Conservation (phyloP, 306 rosid species). For the Erythrophleum fordii region DNA sequence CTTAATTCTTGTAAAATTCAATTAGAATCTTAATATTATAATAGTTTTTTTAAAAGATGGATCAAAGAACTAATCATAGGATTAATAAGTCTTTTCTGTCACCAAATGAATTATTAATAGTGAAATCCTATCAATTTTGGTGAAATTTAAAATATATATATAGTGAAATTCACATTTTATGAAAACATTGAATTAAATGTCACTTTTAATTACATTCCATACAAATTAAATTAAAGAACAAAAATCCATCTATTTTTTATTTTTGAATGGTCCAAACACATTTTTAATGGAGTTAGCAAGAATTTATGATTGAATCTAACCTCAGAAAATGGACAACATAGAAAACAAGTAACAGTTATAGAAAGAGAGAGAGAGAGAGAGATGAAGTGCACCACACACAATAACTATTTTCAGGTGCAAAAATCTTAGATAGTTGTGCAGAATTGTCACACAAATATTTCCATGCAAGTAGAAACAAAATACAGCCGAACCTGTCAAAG, state of each 20-base stretch:
- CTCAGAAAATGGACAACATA: neutral
- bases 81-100: neutral
- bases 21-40: neutral
- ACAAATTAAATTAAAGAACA: neutral
- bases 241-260: neutral
- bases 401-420: neutral
- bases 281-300: neutral
- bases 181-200: neutral
- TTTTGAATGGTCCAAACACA: neutral
- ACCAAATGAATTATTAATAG: neutral
- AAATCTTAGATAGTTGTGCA: slow-evolving; percentile 6
- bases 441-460: no score
- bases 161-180: neutral
- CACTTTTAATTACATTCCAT: neutral
- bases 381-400: no score
- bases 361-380: neutral
- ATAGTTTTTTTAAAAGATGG: neutral
- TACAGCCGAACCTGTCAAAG: no score
- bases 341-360: neutral
- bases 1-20: no score
- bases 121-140: neutral
- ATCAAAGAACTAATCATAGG: neutral
- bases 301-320: neutral
- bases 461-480: no score
- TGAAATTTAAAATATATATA: neutral